Evolutionary conservation across 306 rosid species (phyloP), one percentile per base, ranked within the genome.

Genomic region (Carpinus fangiana): DNA sequence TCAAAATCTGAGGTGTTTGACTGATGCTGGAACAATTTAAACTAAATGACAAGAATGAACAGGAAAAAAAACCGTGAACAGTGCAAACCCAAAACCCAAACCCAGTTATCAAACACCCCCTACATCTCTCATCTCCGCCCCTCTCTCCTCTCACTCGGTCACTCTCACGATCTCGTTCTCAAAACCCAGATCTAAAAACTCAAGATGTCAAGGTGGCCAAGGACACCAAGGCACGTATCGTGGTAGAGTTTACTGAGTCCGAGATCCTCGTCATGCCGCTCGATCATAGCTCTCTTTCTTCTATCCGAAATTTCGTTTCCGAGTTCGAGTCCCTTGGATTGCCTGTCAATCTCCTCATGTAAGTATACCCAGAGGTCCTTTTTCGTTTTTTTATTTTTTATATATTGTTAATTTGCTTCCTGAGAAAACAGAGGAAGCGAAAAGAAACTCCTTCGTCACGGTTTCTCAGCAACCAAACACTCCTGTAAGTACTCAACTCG

Each of bases 311-410:
- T 79, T 94, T 94, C 81, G 97, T 87, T 53, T 23, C 82, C 0
- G 84, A 83, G 12, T 92, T 94, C 53, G 85, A 83, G 74, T 77
- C 93, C 12, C 90, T 89, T 56, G 74, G 73, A 68, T 82, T 90
- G 51, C 94, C 98, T 78, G 97, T 94, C 82, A 59, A 89, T 81
- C 88, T 94, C 45, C 97, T 94, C 85, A 90, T 94, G 98, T 94
- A 83, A 28, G 23, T 21, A 41, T 5, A 31, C 26, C 48, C 50
- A 21, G 20, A 57, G 26, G 21, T 34, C 36, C 46, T 28, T 9
- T 72, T 34, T 34, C 2, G 55, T 21, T 28, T 9, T 8, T 10
- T 21, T 6, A 5, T 8, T 17, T 67, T 23, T 50, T 45, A n/a
- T n/a, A n/a, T n/a, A n/a, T 70, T 73, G 80, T 70, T 10, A 47